Percentiles rank a stretch among this genome's conserved stretches.
Evolutionary conservation across 2,329 filamentous ascomycete species (phyloP).

Genomic region (Blastomyces emzantsi): DNA sequence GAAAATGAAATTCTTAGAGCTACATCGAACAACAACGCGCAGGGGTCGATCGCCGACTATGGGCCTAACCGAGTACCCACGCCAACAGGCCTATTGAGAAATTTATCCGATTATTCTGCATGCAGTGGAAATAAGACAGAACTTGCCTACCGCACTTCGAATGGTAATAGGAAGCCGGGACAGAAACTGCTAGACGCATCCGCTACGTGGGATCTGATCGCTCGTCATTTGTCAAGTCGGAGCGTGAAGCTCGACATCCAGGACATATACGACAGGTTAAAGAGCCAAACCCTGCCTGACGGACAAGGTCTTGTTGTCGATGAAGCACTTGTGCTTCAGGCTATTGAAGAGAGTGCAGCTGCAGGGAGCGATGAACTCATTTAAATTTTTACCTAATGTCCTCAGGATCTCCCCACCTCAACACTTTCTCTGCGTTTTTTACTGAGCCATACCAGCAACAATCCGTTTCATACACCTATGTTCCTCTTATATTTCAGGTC

Average conservation of each 20-base stretch:
- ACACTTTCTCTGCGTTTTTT: neutral
- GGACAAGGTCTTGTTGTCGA: conserved; percentile 83
- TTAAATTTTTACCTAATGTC: neutral
- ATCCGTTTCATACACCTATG: neutral
- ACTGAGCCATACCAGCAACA: neutral
- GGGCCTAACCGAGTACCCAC: conserved; percentile 30
- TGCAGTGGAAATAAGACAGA: conserved; percentile 11
- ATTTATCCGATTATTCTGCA: conserved; percentile 60
- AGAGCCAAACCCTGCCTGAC: conserved; percentile 67
- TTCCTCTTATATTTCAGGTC: neutral
- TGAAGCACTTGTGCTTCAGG: conserved; percentile 61
- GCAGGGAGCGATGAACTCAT: conserved; percentile 71
- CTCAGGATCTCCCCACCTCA: neutral
- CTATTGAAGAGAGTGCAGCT: conserved; percentile 69
- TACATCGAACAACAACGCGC: conserved; percentile 46
- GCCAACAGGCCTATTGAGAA: conserved; percentile 60
- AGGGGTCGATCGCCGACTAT: too few species aligned
- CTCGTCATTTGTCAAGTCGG: conserved; percentile 66
- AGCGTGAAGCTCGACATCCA: conserved; percentile 71
- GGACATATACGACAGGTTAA: conserved; percentile 70
- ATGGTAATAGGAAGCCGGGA: conserved; percentile 49
- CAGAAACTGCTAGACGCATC: conserved; percentile 63
- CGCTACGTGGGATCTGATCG: conserved; percentile 84
- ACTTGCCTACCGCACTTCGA: conserved; percentile 59
- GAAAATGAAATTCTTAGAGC: conserved; percentile 90